Base-by-base conservation (phyloP, 2,329 filamentous ascomycete genomes). In the Capronia coronata region DNA sequence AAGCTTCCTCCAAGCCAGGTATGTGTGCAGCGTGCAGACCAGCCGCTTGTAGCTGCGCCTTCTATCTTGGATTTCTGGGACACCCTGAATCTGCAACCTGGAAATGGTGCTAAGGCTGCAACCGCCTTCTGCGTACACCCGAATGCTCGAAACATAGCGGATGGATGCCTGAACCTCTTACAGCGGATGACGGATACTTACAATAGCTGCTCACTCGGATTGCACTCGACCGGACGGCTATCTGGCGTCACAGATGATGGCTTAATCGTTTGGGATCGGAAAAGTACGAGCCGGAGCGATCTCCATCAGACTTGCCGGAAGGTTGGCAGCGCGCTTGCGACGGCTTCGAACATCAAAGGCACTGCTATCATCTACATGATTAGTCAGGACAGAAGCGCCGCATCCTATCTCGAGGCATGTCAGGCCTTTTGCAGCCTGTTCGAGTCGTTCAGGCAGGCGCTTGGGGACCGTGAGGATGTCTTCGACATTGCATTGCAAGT, bases 41-140 rank as follows among this genome's bases (percentile, higher is more conserved):
- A 70, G 30, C 69, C 66, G 6, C 71, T 79, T 62, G 77, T 80
- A 54, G 65, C 79, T 43, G 67, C 80, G 11, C 75, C 78, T 2
- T 69, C 78, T 7, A 75, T 78, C 3, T 61, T 81, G 42, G 65
- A 70, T 2, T 83, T 82, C 57, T 83, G 80, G 80, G 78, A 82
- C 55, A 71, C 76, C 1, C 72, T 83, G 34, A 77, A 76, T 14
- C 65, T 83, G 8, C 73, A 75, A 34, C 80, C 80, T 27, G 70
- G 71, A 32, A 73, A 71, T 59, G 75, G 77, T 1, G 51, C 70
- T 1, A 83, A 83, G 60, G 71, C 82, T 59, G 64, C 82, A n/a
- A 71, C 73, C 18, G 69, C 74, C 1, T 79, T 78, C 59, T 78
- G 76, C 56, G 67, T 83, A 8, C 75, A 76, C 56, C 78, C 79